Conservation (phyloP, 2,329 filamentous ascomycete species). For the Paecilomyces dactylethromorphus region DNA sequence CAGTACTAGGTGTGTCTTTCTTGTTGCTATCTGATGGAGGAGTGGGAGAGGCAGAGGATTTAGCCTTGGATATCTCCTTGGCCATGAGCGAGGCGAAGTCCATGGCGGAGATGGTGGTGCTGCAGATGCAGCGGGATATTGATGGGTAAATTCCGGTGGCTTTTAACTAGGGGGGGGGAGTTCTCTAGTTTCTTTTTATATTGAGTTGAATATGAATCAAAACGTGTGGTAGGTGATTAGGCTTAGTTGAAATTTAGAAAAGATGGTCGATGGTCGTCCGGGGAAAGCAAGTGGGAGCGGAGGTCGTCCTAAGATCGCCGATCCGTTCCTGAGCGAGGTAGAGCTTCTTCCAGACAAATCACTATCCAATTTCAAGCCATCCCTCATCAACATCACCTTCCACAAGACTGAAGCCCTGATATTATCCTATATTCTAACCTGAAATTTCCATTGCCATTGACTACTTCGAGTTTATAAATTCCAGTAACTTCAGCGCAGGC, state of each 20-base stretch:
- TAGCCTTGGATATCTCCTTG: constrained; percentile 81
- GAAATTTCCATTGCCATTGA: neutral
- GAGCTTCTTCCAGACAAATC: neutral
- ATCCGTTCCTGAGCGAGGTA: neutral
- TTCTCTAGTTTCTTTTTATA: neutral
- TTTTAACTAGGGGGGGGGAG: neutral
- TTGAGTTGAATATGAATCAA: neutral
- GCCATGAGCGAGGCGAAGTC: constrained; percentile 94
- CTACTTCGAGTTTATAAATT: neutral
- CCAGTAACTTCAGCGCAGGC: neutral
- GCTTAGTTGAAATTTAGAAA: neutral
- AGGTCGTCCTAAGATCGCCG: neutral
- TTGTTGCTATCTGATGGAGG: constrained; percentile 12
- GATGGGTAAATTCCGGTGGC: neutral
- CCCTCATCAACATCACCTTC: neutral
- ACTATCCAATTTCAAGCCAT: neutral
- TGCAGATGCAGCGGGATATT: neutral
- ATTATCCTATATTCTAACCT: neutral
- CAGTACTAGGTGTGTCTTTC: constrained; percentile 17
- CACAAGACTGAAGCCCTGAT: neutral
- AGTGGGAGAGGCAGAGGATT: constrained; percentile 41
- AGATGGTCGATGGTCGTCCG: neutral
- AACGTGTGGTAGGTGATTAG: neutral
- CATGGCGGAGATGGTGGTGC: constrained; percentile 51
- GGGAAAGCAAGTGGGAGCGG: neutral